A percentile compares a stretch with the other conserved stretches of the same genome.
Conservation (phyloP, 192 early-diverging fungal genomes). For the Chytriomyces sp. region DNA sequence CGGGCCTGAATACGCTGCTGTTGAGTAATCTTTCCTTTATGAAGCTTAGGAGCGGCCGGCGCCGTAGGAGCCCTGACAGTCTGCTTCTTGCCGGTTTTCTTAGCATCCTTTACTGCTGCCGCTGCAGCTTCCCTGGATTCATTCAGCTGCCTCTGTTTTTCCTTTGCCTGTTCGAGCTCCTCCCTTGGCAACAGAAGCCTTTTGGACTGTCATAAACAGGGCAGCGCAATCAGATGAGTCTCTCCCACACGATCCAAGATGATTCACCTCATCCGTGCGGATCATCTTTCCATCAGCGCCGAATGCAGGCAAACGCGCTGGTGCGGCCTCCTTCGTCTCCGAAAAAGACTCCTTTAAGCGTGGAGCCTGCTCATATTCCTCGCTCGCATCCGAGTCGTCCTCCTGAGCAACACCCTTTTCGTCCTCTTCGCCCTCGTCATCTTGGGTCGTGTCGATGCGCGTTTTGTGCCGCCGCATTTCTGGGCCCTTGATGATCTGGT, state of each 20-base stretch:
- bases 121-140: constrained; percentile 51
- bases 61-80: not conserved
- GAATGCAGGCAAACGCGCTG: constrained; percentile 19
- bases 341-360: not conserved
- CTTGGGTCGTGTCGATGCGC: constrained; percentile 28
- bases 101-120: constrained; percentile 61
- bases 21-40: constrained; percentile 15
- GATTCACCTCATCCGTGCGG: not conserved
- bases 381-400: not conserved
- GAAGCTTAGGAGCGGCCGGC: constrained; percentile 5
- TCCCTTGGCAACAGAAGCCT: not conserved
- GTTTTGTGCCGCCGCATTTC: constrained; percentile 1
- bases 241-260: too few relatives aligned
- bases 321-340: not conserved
- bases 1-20: constrained; percentile 27
- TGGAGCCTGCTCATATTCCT: constrained; percentile 54
- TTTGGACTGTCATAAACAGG: too few relatives aligned
- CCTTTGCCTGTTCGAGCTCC: constrained; percentile 10
- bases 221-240: too few relatives aligned
- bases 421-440: constrained; percentile 55
- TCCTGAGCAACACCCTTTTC: not conserved
- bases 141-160: constrained; percentile 14
- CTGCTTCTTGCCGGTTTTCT: constrained; percentile 23
- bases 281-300: constrained; percentile 23
- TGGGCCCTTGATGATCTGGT: not conserved